Conservation (phyloP, 176 grass and related monocot species). For the Triticum timopheevii region DNA sequence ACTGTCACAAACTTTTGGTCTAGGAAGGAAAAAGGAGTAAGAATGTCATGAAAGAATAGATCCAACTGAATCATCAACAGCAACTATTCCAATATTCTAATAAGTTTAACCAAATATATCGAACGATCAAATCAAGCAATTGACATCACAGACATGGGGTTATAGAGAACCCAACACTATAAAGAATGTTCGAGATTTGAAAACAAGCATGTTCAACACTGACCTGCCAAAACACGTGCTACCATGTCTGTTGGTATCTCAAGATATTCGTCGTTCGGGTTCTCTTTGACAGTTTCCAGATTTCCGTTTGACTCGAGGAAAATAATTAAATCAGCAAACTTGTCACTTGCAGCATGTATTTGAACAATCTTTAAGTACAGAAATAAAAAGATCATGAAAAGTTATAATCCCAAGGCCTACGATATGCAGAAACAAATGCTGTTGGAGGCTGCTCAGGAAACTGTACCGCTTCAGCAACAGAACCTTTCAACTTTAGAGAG, state of each 20-base stretch:
- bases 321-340: conserved; percentile 58
- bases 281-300: conserved; percentile 46
- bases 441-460: conserved; percentile 26
- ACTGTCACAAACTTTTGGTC: neutral
- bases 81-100: conserved; percentile 1
- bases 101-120: no score
- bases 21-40: neutral
- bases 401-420: neutral
- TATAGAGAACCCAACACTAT: neutral
- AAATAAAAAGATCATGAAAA: neutral
- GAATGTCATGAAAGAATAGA: neutral
- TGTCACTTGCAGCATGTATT: conserved; percentile 72
- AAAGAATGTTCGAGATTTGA: neutral
- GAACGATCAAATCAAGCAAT: neutral
- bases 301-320: conserved; percentile 57
- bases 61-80: neutral
- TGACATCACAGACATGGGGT: neutral
- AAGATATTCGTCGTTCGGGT: conserved; percentile 74
- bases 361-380: conserved; percentile 48
- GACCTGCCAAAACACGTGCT: conserved; percentile 83
- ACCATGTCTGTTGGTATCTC: conserved; percentile 57
- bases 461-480: conserved; percentile 66
- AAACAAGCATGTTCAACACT: conserved; percentile 13
- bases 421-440: neutral
- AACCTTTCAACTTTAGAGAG: conserved; percentile 84